These are phyloP conservation scores for Pestalotiopsis sp. DNA, from an alignment of 2,329 filamentous ascomycete genomes.

Conservation along the genomic window DNA sequence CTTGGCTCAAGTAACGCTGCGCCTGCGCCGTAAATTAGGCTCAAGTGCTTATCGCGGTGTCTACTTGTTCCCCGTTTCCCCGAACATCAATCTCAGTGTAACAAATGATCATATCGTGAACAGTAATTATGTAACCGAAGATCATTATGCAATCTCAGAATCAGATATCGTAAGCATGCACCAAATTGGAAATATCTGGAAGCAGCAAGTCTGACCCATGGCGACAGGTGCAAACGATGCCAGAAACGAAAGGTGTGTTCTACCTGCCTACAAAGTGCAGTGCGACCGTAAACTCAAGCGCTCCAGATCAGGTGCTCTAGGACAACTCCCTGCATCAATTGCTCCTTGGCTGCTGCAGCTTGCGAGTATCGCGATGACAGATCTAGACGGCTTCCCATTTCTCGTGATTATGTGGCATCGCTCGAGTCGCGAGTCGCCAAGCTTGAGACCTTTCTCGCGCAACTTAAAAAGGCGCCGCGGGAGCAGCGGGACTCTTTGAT, in stretches of 20 bases:
- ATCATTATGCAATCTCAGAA: background rate
- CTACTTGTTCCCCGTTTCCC: too few relatives aligned
- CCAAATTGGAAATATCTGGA: background rate
- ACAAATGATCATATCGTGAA: background rate
- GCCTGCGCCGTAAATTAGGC: too few relatives aligned
- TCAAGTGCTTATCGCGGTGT: too few relatives aligned
- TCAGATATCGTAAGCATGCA: background rate
- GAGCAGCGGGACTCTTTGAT: conserved; percentile 28
- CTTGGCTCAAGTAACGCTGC: too few relatives aligned
- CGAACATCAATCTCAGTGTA: too few relatives aligned
- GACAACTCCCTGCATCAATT: conserved; percentile 18
- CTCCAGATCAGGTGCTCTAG: conserved; percentile 21
- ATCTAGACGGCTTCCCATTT: conserved; percentile 17
- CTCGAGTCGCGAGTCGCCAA: conserved; percentile 13
- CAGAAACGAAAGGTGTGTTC: background rate
- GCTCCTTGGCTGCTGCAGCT: conserved; percentile 12
- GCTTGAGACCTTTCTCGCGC: conserved; percentile 13
- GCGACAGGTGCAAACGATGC: background rate
- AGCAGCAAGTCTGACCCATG: background rate
- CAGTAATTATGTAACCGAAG: background rate
- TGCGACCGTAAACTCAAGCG: background rate
- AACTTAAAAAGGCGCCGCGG: conserved; percentile 34
- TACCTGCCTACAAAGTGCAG: background rate
- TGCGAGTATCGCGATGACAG: conserved; percentile 21
- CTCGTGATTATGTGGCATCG: conserved; percentile 14